These are phyloP conservation scores for Solanum etuberosum DNA, from an alignment of 257 asterid genomes.

Conservation along the genomic window DNA sequence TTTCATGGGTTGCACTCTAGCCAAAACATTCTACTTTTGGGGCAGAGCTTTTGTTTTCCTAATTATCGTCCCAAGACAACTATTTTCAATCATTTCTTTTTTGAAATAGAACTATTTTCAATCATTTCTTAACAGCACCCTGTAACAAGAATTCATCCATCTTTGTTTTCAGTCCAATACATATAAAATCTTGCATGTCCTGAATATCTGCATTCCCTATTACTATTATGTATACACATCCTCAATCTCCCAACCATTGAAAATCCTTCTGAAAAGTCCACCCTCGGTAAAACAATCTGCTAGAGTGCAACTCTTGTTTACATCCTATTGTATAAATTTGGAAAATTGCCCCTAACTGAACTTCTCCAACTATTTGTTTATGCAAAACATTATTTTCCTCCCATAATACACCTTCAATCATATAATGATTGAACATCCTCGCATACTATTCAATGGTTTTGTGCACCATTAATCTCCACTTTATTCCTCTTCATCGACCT, in stretches of 20 bases:
- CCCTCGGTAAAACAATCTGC: neutral
- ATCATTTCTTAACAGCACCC: neutral
- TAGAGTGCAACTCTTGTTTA: neutral
- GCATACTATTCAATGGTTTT: neutral
- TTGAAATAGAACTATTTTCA: neutral
- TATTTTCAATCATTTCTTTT: neutral
- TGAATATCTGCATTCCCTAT: neutral
- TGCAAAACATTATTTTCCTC: neutral
- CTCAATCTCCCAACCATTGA: neutral
- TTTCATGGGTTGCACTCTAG: neutral
- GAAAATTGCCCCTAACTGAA: neutral
- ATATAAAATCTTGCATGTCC: neutral
- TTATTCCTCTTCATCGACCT: neutral
- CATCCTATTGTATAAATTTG: neutral
- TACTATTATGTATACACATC: neutral
- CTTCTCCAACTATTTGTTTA: neutral
- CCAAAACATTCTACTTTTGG: neutral
- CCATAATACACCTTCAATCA: neutral
- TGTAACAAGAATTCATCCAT: neutral
- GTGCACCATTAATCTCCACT: neutral
- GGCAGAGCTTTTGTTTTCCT: neutral
- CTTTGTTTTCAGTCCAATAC: neutral
- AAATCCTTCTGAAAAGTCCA: neutral
- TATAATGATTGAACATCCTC: neutral
- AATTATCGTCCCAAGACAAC: neutral